Base-by-base conservation (phyloP, 2,329 filamentous ascomycete species). In the Hypomyces perniciosus region DNA sequence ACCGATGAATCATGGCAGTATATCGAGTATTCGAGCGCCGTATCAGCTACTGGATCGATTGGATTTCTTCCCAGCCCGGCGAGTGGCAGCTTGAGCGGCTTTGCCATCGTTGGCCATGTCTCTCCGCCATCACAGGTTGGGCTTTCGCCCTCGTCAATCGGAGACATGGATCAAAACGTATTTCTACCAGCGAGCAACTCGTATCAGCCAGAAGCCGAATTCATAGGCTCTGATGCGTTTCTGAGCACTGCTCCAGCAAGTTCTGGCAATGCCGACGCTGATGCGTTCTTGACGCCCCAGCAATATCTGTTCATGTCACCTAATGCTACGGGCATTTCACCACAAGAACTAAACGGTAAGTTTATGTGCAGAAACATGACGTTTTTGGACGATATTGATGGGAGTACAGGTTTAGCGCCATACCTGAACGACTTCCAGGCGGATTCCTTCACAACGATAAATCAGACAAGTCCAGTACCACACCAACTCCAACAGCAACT, bases 11-110 rank as follows among this genome's bases (percentile, higher is more conserved):
- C 71, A 48, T 75, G 74, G 72, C 68, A 74, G 46, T 69, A 70
- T 41, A 61, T 74, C 52, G 67, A 72, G 52, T 66, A 67, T 50
- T 60, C 65, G 31, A 62, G 62, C 44, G 57, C 62, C 50, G 63
- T 60, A 29, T 69, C 68, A 12, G 65, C 60, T 4, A 58, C 70
- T 0, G 69, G 65, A 0, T 73, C 72, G 1, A 64, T 72, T 8
- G 72, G 68, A 13, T 75, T 78, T 53, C 64, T 76, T 13, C 70
- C 73, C 28, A 79, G 78, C 54, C 77, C 78, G 5, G 72, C 71
- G 8, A 77, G 71, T 57, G 70, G 72, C 10, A 80, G 77, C 53
- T 62, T 80, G 57, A 72, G 70, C 35, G 77, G 77, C 26, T 81
- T 73, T 63, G 70, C 68, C 9, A 63, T 80, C 40, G 62, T 80